Conservation (phyloP, 208 protist species). For the Angomonas ambiguus region DNA sequence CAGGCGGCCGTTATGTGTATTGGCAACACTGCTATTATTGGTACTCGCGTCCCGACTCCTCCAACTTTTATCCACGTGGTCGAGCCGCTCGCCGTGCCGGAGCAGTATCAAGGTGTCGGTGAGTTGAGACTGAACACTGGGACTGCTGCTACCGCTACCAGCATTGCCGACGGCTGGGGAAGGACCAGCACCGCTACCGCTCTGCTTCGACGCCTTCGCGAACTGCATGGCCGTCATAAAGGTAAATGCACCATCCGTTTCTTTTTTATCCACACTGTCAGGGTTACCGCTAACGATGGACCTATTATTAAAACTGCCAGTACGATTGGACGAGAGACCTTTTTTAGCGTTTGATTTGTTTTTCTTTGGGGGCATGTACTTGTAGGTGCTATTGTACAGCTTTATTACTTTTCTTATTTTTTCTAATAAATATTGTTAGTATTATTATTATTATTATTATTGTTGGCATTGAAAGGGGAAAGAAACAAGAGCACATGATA, state of each 20-base stretch:
- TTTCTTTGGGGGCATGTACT: not conserved
- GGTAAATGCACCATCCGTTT: not conserved
- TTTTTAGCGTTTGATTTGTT: not conserved
- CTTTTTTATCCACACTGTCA: no score
- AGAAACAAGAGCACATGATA: not conserved
- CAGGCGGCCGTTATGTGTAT: not conserved
- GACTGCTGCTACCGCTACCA: no score
- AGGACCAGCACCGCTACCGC: slow-evolving; percentile 19
- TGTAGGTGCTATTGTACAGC: no score
- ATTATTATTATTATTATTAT: slow-evolving; percentile 1
- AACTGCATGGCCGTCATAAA: slow-evolving; percentile 60
- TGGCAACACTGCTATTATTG: not conserved
- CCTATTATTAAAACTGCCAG: no score
- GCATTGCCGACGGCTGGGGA: not conserved
- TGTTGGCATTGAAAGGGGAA: not conserved
- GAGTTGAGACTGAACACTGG: slow-evolving; percentile 32
- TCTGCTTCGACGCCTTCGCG: slow-evolving; percentile 41
- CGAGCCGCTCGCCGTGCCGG: slow-evolving; percentile 74
- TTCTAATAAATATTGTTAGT: not conserved
- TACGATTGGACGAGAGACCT: not conserved
- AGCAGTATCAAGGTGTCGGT: slow-evolving; percentile 60
- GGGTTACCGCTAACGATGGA: no score
- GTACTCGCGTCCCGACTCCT: slow-evolving; percentile 8
- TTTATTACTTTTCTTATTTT: no score
- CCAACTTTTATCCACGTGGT: slow-evolving; percentile 74